phyloP scores from a whole-genome alignment of 2,329 filamentous ascomycete genomes.

The Lasiodiplodia citricola region DNA sequence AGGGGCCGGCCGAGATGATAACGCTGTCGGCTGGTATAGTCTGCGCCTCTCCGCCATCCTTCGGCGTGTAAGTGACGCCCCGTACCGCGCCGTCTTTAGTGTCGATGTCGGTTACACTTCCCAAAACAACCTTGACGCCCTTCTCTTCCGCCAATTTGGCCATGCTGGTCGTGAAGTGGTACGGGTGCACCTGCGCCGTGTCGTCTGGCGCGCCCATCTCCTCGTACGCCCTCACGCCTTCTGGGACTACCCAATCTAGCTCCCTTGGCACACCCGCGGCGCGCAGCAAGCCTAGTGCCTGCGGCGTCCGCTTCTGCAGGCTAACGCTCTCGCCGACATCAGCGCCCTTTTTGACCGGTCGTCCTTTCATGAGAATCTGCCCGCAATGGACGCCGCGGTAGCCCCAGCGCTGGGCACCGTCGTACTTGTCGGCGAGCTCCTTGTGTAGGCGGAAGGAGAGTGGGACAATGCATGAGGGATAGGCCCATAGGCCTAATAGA shows the following conservation, averaged over 20 bases:
- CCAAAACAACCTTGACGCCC: conserved; percentile 65
- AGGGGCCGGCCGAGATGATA: conserved; percentile 66
- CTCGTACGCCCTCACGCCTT: conserved; percentile 72
- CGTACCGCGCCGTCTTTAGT: conserved; percentile 54
- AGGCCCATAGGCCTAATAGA: conserved; percentile 88
- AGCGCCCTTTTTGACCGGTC: conserved; percentile 38
- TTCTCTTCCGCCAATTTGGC: conserved; percentile 72
- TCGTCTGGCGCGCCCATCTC: conserved; percentile 82
- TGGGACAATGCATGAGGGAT: conserved; percentile 81
- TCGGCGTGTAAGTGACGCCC: conserved; percentile 67
- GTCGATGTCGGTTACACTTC: conserved; percentile 72
- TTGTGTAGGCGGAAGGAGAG: conserved; percentile 84
- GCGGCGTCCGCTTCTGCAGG: conserved; percentile 60
- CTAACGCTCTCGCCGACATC: conserved; percentile 50
- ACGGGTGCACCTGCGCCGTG: conserved; percentile 93
- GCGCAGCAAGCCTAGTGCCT: conserved; percentile 57
- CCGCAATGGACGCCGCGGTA: conserved; percentile 82
- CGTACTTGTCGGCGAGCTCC: conserved; percentile 83
- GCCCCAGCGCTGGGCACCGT: conserved; percentile 80
- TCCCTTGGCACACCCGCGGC: conserved; percentile 73
- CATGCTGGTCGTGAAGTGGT: conserved; percentile 85
- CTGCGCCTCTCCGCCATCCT: conserved; percentile 51
- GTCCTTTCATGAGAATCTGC: conserved; percentile 60
- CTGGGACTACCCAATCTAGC: conserved; percentile 81
- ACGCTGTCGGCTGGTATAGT: conserved; percentile 63